A percentile compares a stretch with the other conserved stretches of the same genome.
phyloP scores from a whole-genome alignment of 2,329 filamentous ascomycete genomes.

The Aquanectria penicillioides region DNA sequence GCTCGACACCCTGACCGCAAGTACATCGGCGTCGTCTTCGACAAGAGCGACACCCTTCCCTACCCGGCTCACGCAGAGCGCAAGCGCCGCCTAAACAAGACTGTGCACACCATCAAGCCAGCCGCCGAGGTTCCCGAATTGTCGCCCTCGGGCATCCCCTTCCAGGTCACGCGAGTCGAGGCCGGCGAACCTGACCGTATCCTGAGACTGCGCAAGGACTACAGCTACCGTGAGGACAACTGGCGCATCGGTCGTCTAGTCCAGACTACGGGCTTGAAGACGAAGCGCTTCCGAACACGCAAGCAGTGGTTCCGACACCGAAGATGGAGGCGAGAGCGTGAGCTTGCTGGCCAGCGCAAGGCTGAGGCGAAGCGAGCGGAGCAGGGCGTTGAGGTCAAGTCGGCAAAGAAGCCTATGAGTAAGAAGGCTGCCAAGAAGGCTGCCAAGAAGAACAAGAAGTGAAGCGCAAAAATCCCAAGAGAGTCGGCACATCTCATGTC shows the following conservation, averaged over 20 bases:
- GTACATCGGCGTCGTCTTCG: conserved; percentile 93
- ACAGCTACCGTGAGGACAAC: conserved; percentile 70
- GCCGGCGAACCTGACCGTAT: conserved; percentile 57
- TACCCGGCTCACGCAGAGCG: conserved; percentile 78
- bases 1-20: conserved; percentile 83
- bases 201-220: conserved; percentile 61
- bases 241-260: conserved; percentile 67
- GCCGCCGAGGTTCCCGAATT: conserved; percentile 50
- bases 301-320: conserved; percentile 59
- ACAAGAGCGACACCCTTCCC: conserved; percentile 83
- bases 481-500: conserved; percentile 2
- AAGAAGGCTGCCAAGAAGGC: conserved; percentile 51
- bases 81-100: conserved; percentile 79
- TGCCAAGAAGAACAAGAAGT: conserved; percentile 52
- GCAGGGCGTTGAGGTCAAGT: conserved; percentile 43
- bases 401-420: conserved; percentile 48
- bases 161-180: conserved; percentile 54
- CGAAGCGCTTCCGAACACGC: conserved; percentile 61
- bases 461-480: conserved; percentile 16
- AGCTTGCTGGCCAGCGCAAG: conserved; percentile 54
- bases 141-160: conserved; percentile 62
- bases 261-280: conserved; percentile 60
- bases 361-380: conserved; percentile 47
- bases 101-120: conserved; percentile 59
- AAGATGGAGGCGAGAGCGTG: conserved; percentile 54